phyloP scores from a whole-genome alignment of 352 stramenopile genomes.

The Pythium biforme region DNA sequence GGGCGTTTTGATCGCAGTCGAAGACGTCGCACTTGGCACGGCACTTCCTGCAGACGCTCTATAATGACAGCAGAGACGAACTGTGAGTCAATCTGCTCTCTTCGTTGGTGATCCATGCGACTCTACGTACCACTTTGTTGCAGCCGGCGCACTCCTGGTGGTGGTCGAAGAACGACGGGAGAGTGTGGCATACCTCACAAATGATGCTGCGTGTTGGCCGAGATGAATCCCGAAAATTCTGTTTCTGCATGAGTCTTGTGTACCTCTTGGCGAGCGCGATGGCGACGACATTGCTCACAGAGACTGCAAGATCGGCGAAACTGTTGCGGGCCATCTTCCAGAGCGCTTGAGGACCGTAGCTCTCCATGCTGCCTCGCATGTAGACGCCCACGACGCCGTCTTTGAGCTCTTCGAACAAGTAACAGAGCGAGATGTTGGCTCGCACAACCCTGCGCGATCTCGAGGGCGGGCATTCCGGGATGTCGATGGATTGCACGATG shows the following conservation, averaged over 20 bases:
- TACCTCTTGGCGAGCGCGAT: conserved; percentile 17
- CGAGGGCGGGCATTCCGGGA: conserved; percentile 18
- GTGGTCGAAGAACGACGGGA: conserved; percentile 22
- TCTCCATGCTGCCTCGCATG: conserved; percentile 22
- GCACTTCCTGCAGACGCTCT: conserved; percentile 26
- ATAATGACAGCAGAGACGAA: background rate
- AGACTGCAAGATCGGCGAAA: conserved; percentile 23
- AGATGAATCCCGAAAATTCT: background rate
- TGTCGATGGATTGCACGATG: conserved; percentile 24
- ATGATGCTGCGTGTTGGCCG: conserved; percentile 1
- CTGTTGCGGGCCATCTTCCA: conserved; percentile 11
- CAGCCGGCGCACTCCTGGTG: conserved; percentile 20
- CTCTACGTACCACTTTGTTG: conserved; percentile 12
- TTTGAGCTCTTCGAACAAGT: conserved; percentile 27
- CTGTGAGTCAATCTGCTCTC: background rate
- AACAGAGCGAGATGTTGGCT: conserved; percentile 20
- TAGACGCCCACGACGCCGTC: conserved; percentile 24
- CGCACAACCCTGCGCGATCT: conserved; percentile 8
- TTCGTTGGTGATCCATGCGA: background rate
- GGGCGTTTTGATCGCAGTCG: background rate
- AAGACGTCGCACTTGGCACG: conserved; percentile 12
- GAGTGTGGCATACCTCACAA: conserved; percentile 15
- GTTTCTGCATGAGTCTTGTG: background rate
- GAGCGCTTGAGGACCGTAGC: conserved; percentile 3
- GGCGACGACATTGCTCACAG: conserved; percentile 1